Conservation (phyloP, 345 rosid species). For the Syzygium aqueum region DNA sequence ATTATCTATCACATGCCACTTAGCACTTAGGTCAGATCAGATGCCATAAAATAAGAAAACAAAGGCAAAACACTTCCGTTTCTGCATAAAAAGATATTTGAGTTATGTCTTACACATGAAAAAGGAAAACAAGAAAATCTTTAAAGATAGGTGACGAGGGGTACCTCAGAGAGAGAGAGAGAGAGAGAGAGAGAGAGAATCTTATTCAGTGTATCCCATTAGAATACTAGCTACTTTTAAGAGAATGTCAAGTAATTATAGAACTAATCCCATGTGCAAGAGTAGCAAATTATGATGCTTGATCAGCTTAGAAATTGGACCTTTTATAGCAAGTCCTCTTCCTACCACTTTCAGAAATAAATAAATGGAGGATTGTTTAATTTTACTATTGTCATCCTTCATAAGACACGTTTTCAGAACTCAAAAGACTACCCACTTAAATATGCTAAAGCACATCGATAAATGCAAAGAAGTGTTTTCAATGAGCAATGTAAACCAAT, state of each 20-base stretch:
- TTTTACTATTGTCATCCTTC: neutral
- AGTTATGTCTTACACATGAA: neutral
- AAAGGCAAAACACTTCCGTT: neutral
- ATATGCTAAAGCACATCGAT: neutral
- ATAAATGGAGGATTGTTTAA: neutral
- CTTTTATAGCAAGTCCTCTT: neutral
- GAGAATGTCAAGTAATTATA: neutral
- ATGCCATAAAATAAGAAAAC: neutral
- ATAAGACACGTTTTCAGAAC: neutral
- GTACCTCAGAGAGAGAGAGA: neutral
- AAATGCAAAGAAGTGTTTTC: neutral
- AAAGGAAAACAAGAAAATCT: neutral
- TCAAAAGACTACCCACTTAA: neutral
- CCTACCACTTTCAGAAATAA: neutral
- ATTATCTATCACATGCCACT: neutral
- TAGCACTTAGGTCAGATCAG: neutral
- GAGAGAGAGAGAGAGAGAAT: neutral
- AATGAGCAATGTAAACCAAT: neutral
- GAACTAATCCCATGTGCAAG: neutral
- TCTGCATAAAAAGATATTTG: neutral
- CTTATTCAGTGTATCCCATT: neutral
- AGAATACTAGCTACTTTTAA: neutral
- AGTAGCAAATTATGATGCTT: neutral
- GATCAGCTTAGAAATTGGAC: neutral
- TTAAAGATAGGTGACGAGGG: neutral